These are phyloP conservation scores for Hawksworthiomyces lignivorus DNA, from an alignment of 2,329 filamentous ascomycete species.

Conservation along the genomic window DNA sequence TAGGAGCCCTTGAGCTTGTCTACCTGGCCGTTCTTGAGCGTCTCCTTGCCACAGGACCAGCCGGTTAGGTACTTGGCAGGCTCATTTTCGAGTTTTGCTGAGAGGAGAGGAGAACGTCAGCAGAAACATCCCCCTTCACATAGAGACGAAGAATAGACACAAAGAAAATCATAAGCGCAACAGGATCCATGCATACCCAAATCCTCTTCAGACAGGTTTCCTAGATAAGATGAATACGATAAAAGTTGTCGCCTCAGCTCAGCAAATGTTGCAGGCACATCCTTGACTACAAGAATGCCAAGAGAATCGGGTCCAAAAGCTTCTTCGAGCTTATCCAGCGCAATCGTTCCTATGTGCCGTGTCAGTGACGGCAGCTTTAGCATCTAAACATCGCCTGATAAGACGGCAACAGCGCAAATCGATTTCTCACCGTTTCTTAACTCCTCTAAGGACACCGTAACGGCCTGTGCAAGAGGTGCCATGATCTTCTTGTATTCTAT, in stretches of 20 bases:
- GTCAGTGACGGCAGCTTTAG: not conserved
- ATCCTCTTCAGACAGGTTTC: conserved; percentile 63
- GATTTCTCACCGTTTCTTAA: conserved; percentile 11
- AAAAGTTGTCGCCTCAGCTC: conserved; percentile 66
- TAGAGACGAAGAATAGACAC: too few species aligned
- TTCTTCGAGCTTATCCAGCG: conserved; percentile 60
- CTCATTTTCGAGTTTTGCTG: conserved; percentile 50
- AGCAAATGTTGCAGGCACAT: conserved; percentile 65
- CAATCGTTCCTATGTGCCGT: conserved; percentile 48
- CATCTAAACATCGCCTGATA: not conserved
- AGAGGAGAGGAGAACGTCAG: conserved; percentile 9
- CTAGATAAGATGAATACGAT: conserved; percentile 83
- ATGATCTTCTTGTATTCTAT: not conserved
- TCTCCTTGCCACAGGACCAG: conserved; percentile 79
- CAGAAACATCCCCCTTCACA: not conserved
- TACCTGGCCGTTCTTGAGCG: conserved; percentile 66
- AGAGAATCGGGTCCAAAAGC: conserved; percentile 88
- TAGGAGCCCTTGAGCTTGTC: conserved; percentile 78
- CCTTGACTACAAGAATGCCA: conserved; percentile 88
- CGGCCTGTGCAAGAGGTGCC: conserved; percentile 14
- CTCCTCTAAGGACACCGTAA: conserved; percentile 16
- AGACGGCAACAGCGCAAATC: not conserved
- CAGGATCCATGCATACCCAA: conserved; percentile 48
- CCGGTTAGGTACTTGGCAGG: conserved; percentile 59
- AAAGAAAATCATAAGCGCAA: not conserved